These are phyloP conservation scores for Candida ponderosae DNA, from an alignment of 805 yeast species.

Conservation along the genomic window DNA sequence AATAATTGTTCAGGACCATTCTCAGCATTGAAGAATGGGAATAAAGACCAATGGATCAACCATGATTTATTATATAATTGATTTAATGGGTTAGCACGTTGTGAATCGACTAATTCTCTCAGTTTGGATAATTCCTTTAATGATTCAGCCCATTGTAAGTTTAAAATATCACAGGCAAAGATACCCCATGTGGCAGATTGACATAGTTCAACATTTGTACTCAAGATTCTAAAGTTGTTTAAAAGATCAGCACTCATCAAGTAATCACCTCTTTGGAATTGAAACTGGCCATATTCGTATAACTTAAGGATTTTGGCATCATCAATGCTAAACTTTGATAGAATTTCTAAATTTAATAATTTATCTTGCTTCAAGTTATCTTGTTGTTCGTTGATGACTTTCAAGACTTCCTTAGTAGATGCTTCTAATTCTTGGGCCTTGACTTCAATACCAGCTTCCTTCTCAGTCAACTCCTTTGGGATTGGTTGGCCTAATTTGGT, in stretches of 20 bases:
- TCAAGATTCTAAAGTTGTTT: slow-evolving; percentile 47
- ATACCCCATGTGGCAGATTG: slow-evolving; percentile 62
- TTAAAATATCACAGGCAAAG: slow-evolving; percentile 52
- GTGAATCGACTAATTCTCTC: slow-evolving; percentile 51
- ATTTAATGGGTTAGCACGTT: slow-evolving; percentile 43
- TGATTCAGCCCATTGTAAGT: slow-evolving; percentile 44
- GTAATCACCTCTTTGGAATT: slow-evolving; percentile 58
- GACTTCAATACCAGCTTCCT: slow-evolving; percentile 31
- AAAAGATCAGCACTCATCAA: slow-evolving; percentile 50
- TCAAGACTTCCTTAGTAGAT: slow-evolving; percentile 37
- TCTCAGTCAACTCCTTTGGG: slow-evolving; percentile 34
- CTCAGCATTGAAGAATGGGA: slow-evolving; percentile 49
- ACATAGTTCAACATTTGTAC: slow-evolving; percentile 41
- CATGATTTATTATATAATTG: slow-evolving; percentile 60
- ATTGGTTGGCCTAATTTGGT: slow-evolving; percentile 25
- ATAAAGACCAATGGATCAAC: slow-evolving; percentile 64
- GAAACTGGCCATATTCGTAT: slow-evolving; percentile 53
- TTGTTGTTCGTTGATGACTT: slow-evolving; percentile 37
- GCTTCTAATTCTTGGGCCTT: slow-evolving; percentile 29
- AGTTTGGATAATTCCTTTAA: slow-evolving; percentile 44
- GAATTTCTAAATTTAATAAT: slow-evolving; percentile 39
- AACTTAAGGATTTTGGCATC: slow-evolving; percentile 42
- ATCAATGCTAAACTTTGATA: slow-evolving; percentile 36
- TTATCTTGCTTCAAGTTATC: slow-evolving; percentile 47
- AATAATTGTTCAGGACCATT: slow-evolving; percentile 45